Evolutionary conservation across 306 rosid genomes (phyloP), one percentile per base, ranked within the genome.

Genomic region (Vigna unguiculata): DNA sequence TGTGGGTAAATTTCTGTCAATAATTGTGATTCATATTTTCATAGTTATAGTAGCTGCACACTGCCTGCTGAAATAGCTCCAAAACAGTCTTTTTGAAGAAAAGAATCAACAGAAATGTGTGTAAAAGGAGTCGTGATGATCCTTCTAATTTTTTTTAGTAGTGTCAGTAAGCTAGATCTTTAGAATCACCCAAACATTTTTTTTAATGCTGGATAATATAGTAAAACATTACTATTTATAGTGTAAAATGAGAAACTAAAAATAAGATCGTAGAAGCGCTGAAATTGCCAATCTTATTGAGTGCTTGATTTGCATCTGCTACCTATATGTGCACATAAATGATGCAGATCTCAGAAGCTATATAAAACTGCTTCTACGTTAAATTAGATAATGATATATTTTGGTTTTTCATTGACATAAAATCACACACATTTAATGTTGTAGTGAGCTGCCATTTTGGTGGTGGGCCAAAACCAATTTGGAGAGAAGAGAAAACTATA

Each of bases 51-150:
- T 69, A 28, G 30, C 61, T 48, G 74, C 28, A 17, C 12, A 11
- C 45, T 81, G 51, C 65, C 52, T 9, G 8, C 47, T 30, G 57
- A 34, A 70, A 21, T 24, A 17, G 36, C 12, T 51, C 75, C 62
- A 32, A 30, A 66, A 71, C 49, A 32, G 20, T 32, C 32, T 32
- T 52, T 52, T 12, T n/a, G 24, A 24, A 43, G 9, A 48, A 69
- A 16, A 49, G 7, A 69, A 69, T 69, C n/a, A n/a, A 16, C 60
- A 45, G 15, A 41, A 13, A 36, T 63, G 3, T 63, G 28, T 65
- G 20, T 65, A 21, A 19, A 40, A 17, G 10, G 34, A 40, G 16
- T 2, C 41, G 32, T 1, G 1, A 20, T 40, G 34, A 40, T 19
- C 52, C 12, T 40, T 34, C 13, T 66, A 21, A 52, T 38, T 3